These are phyloP conservation scores for Pythium dissotocum DNA, from an alignment of 352 stramenopile genomes.

Conservation along the genomic window DNA sequence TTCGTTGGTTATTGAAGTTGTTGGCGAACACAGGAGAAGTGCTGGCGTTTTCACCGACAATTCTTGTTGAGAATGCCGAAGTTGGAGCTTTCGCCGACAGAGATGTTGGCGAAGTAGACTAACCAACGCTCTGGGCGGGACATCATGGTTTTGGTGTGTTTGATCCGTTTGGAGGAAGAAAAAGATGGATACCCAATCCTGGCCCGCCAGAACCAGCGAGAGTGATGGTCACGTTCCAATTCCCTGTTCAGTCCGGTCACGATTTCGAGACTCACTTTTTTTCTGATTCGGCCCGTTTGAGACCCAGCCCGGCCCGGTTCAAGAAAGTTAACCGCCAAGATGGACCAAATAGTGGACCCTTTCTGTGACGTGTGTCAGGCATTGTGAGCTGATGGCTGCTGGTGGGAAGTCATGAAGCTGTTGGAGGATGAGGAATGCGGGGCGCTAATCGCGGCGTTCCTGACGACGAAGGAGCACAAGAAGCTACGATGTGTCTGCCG, in stretches of 20 bases:
- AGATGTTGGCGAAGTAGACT: conserved; percentile 1
- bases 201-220: neutral
- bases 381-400: neutral
- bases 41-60: neutral
- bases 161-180: conserved; percentile 4
- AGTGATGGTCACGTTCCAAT: conserved; percentile 24
- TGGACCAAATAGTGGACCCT: conserved; percentile 8
- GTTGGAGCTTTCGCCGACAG: neutral
- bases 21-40: neutral
- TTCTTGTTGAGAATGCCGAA: neutral
- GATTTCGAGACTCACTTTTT: too few species aligned
- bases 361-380: conserved; percentile 11
- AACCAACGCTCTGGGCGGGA: neutral
- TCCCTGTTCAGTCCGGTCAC: neutral
- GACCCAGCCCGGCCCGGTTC: neutral
- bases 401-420: neutral
- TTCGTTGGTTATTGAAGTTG: conserved; percentile 2
- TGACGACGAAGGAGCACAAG: conserved; percentile 42
- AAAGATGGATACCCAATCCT: conserved; percentile 13
- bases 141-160: neutral
- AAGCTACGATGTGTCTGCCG: conserved; percentile 49
- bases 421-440: conserved; percentile 16
- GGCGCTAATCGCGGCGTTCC: conserved; percentile 31
- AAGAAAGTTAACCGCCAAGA: conserved; percentile 1
- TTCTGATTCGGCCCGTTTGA: neutral